phyloP scores from a whole-genome alignment of 177 flowering plant genomes.

The Vitis hybrid region DNA sequence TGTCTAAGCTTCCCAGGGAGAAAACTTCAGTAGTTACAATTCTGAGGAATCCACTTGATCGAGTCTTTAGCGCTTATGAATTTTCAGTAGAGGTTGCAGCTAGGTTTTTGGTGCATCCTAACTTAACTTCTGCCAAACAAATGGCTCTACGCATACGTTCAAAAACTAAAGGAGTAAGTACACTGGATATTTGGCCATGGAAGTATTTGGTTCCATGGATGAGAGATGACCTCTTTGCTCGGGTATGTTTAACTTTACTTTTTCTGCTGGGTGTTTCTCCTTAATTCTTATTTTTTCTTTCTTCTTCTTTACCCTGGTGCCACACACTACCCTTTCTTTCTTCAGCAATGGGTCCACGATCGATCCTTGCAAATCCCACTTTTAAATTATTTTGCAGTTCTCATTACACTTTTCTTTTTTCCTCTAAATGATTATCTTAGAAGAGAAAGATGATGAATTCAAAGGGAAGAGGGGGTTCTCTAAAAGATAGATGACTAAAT shows the following conservation, averaged over 20 bases:
- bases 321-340: too few relatives aligned
- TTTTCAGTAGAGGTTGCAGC: conserved; percentile 96
- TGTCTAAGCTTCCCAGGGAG: conserved; percentile 77
- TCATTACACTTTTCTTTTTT: too few relatives aligned
- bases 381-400: too few relatives aligned
- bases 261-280: not conserved
- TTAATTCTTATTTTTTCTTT: not conserved
- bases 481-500: too few relatives aligned
- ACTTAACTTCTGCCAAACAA: conserved; percentile 70
- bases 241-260: conserved; percentile 51
- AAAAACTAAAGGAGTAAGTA: conserved; percentile 60
- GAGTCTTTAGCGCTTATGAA: conserved; percentile 93
- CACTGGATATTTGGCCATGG: conserved; percentile 99
- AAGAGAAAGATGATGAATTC: too few relatives aligned
- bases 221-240: conserved; percentile 88
- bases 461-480: too few relatives aligned
- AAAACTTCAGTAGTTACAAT: conserved; percentile 89
- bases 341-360: too few relatives aligned
- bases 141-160: conserved; percentile 56
- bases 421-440: too few relatives aligned
- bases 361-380: too few relatives aligned
- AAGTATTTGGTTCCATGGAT: conserved; percentile 99
- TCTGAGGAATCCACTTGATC: conserved; percentile 85
- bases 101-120: conserved; percentile 88
- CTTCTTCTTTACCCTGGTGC: not conserved